Evolutionary conservation across 169 alveolate species (phyloP).

Genomic region (Theileria orientalis): DNA sequence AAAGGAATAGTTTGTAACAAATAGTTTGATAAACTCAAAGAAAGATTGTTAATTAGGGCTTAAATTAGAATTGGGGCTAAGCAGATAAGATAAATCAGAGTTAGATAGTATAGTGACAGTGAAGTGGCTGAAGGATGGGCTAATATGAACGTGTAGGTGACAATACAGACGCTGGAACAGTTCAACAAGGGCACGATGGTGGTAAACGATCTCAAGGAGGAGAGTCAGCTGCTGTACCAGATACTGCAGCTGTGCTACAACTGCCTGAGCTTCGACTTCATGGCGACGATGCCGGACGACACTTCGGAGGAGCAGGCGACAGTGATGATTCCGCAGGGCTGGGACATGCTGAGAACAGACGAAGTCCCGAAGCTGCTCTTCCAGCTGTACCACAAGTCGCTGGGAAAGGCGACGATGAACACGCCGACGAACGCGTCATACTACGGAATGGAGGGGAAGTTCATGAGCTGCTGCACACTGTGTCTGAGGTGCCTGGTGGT

Average conservation of each 20-base stretch:
- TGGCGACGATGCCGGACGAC: slow-evolving; percentile 93
- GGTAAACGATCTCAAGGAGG: slow-evolving; percentile 73
- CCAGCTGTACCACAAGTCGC: slow-evolving; percentile 71
- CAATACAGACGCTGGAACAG: slow-evolving; percentile 65
- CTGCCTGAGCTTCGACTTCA: slow-evolving; percentile 89
- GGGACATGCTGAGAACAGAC: slow-evolving; percentile 86
- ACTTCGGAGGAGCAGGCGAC: slow-evolving; percentile 91
- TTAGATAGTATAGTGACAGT: neutral
- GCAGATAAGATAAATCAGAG: too few species aligned
- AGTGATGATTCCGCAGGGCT: slow-evolving; percentile 90
- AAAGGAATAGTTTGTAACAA: slow-evolving; percentile 40
- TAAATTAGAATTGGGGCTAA: too few species aligned
- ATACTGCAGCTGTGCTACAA: slow-evolving; percentile 86
- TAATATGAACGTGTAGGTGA: slow-evolving; percentile 27
- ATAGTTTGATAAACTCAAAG: slow-evolving; percentile 48
- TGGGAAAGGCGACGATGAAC: slow-evolving; percentile 15
- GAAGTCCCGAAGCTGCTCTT: slow-evolving; percentile 80
- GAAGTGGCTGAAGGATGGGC: neutral
- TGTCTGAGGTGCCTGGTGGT: slow-evolving; percentile 85
- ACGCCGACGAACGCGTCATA: neutral
- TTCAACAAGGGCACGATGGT: slow-evolving; percentile 74
- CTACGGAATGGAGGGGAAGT: neutral
- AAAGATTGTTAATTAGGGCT: too few species aligned
- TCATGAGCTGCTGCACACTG: slow-evolving; percentile 79
- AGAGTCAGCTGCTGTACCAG: slow-evolving; percentile 80